Base-by-base conservation (phyloP, 257 asterid species). In the Rauvolfia tetraphylla region DNA sequence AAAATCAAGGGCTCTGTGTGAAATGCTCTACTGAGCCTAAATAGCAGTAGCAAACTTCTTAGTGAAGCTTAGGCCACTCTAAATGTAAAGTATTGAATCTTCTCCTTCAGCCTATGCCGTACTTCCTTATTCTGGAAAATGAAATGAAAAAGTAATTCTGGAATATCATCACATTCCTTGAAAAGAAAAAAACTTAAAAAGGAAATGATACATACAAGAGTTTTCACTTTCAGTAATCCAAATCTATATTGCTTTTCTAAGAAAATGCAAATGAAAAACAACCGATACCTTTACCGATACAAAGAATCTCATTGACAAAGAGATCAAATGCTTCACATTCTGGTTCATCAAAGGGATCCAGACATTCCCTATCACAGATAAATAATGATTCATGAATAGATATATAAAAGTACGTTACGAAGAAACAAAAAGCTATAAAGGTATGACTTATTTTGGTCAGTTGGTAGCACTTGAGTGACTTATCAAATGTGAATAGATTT, bases 331-430 rank as follows among this genome's bases (percentile, higher is more conserved):
- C 98, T 83, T 94, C 98, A 76, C 95, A 89, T 86, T 94, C 98
- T 46, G 98, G 98, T 74, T 87, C 86, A 68, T 90, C 95, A 71
- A 94, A 94, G 46, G 98, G 98, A 83, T 92, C 97, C 87, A 88
- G 75, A 72, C 92, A 94, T 84, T 94, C 98, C 68, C 97, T 92
- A 77, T 83, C 29, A 14, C 39, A 63, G 42, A 65, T 7, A 65
- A 0, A 61, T 29, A 61, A 5, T 34, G 7, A 65, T 65, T 7
- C 1, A 5, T 34, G 44, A 65, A 65, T 65, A 34, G 13, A 36
- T 34, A 34, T 34, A 34, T 20, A 38, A 65, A 34, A 23, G 33
- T 34, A 7, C 9, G 15, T 18, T 25, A 5, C 7, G 42, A 62
- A 59, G 23, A 1, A 53, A 3, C 20, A 22, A 13, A 61, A 61